Evolutionary conservation across 225 moss, liverwort and hornwort species (phyloP).

Genomic region (Thuidium tamariscinum): DNA sequence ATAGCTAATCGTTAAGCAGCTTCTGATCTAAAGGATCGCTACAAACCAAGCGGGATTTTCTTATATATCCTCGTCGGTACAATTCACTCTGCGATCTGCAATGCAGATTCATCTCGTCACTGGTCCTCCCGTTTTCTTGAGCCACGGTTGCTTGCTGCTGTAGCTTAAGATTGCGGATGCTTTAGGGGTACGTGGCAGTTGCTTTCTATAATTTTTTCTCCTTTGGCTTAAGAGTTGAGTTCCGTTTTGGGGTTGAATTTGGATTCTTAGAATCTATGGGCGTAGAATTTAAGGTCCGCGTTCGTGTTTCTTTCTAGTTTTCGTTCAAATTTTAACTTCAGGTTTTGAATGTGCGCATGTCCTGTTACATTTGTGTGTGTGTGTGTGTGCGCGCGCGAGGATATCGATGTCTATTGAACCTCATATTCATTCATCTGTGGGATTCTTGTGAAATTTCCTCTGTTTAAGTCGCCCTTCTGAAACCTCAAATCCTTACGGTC

Average conservation of each 20-base stretch:
- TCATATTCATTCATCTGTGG: neutral
- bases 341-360: neutral
- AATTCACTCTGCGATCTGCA: neutral
- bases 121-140: neutral
- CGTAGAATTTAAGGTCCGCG: neutral
- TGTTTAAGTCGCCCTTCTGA: neutral
- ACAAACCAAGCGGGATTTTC: neutral
- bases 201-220: neutral
- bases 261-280: neutral
- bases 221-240: neutral
- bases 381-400: accelerated
- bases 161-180: neutral
- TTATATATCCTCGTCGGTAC: neutral
- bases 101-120: neutral
- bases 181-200: neutral
- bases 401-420: neutral
- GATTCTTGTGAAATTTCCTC: neutral
- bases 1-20: neutral
- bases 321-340: neutral
- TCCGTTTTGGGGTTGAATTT: neutral
- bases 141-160: neutral
- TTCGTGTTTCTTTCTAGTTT: neutral
- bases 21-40: neutral
- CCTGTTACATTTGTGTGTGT: neutral
- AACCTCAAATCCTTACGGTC: neutral